Evolutionary conservation across 257 asterid species (phyloP).

Genomic region (Nicotiana obtusifolia): DNA sequence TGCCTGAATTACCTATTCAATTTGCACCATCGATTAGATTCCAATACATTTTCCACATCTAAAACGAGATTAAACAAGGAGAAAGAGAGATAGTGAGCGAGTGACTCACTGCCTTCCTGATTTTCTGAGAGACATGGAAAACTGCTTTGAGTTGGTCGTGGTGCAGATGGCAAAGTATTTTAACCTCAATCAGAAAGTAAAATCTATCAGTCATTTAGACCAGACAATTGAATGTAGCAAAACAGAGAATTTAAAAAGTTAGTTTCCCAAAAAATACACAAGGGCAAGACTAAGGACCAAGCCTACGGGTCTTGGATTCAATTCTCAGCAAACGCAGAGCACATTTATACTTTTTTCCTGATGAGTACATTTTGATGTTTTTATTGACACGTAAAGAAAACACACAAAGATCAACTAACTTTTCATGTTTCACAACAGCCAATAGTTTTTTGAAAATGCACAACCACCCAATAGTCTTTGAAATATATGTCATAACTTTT

Average conservation of each 20-base stretch:
- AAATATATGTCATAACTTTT: neutral
- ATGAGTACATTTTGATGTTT: neutral
- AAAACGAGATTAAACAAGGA: neutral
- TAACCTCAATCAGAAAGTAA: conserved; percentile 40
- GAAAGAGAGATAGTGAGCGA: neutral
- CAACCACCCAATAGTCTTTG: no score
- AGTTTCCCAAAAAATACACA: no score
- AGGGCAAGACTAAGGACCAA: no score
- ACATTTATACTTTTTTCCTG: neutral
- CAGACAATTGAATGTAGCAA: neutral
- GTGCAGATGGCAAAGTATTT: conserved; percentile 87
- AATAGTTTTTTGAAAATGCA: no score
- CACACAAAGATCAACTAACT: no score
- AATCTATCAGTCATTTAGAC: neutral
- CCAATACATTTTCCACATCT: neutral
- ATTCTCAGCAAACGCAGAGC: neutral
- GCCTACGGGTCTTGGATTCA: no score
- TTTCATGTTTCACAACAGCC: no score
- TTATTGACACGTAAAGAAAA: no score
- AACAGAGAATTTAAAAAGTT: no score
- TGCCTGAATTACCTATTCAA: conserved; percentile 69
- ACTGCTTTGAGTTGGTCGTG: conserved; percentile 91
- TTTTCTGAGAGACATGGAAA: conserved; percentile 88
- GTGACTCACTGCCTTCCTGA: conserved; percentile 83
- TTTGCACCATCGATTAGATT: neutral